These are phyloP conservation scores for Botryotinia calthae DNA, from an alignment of 2,329 filamentous ascomycete species.

Conservation along the genomic window DNA sequence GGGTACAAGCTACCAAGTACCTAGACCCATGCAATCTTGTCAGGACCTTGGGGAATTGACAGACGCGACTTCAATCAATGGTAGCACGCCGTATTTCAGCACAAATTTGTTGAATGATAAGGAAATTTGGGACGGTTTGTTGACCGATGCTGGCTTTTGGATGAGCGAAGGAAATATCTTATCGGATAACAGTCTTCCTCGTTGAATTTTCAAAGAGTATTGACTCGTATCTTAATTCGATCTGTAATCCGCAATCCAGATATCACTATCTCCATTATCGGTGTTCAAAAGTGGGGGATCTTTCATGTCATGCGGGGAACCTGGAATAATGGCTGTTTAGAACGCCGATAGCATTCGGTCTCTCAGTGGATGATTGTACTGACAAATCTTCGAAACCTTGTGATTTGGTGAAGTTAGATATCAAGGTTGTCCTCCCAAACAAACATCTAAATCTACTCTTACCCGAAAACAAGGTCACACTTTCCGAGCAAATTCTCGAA, in stretches of 20 bases:
- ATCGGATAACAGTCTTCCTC: slow-evolving; percentile 8
- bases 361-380: background rate
- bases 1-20: background rate
- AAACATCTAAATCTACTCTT: background rate
- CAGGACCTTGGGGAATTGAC: background rate
- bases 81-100: slow-evolving; percentile 9
- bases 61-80: background rate
- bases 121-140: slow-evolving; percentile 36
- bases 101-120: slow-evolving; percentile 28
- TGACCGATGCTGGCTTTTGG: slow-evolving; percentile 37
- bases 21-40: background rate
- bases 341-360: slow-evolving; percentile 5
- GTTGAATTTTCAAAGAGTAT: background rate
- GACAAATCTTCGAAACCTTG: background rate
- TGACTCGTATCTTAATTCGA: background rate
- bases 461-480: too few species aligned
- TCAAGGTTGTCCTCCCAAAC: background rate
- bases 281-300: slow-evolving; percentile 5
- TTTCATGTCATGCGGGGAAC: background rate
- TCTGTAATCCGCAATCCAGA: background rate
- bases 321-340: background rate
- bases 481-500: background rate
- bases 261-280: background rate
- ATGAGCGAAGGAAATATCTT: slow-evolving; percentile 33
- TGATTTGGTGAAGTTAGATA: background rate